Base-by-base conservation (phyloP, 2,329 filamentous ascomycete genomes). In the Colletotrichum echinochloae region DNA sequence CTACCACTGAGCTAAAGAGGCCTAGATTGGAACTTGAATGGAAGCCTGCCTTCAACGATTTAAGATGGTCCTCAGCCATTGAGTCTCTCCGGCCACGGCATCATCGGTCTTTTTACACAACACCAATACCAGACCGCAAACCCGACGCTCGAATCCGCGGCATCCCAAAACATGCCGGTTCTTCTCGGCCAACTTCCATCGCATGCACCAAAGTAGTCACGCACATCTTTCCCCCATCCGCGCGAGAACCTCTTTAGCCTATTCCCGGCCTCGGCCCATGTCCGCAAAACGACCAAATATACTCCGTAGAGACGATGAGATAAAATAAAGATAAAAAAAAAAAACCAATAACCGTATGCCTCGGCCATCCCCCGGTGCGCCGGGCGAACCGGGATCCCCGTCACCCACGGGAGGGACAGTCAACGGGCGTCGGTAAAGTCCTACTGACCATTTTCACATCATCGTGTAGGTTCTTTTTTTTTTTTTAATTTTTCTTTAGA, bases 1-100 rank as follows among this genome's bases (percentile, higher is more conserved):
- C 67, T 70, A 70, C 67, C 67, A 70, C 67, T 70, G 67, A 70
- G 67, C 67, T 44, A 70, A 66, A 66, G 55, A 61, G 66, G 66
- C 66, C 8, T 1, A 5, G 8, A 1, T 1, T 7, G 18, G 37
- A 30, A 46, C 7, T 52, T 41, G 14, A 3, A 3, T n/a, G n/a
- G n/a, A n/a, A n/a, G n/a, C n/a, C n/a, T n/a, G n/a, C n/a, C n/a
- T n/a, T n/a, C n/a, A n/a, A n/a, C n/a, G n/a, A n/a, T n/a, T n/a
- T n/a, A n/a, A n/a, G n/a, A n/a, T n/a, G n/a, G n/a, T n/a, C n/a
- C n/a, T n/a, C n/a, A n/a, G n/a, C n/a, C n/a, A n/a, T n/a, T n/a
- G n/a, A n/a, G n/a, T n/a, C n/a, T n/a, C n/a, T n/a, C n/a, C n/a
- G n/a, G n/a, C n/a, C n/a, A n/a, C n/a, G n/a, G n/a, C n/a, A n/a